A percentile compares a stretch with the other conserved stretches of the same genome.
Conservation (phyloP, 768 basidiomycete species). For the Lactarius sanguifluus region DNA sequence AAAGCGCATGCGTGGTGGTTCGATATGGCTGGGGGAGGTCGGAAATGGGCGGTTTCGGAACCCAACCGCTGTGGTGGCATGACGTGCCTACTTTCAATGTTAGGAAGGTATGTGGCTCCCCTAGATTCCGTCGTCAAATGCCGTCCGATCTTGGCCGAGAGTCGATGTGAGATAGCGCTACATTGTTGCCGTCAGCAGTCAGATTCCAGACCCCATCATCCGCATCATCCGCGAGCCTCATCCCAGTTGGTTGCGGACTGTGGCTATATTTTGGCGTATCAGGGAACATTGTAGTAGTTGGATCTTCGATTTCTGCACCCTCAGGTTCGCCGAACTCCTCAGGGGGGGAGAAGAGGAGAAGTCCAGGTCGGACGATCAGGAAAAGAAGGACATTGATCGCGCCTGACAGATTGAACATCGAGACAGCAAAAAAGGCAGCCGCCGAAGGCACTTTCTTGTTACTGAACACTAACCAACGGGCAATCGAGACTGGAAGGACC, state of each 20-base stretch:
- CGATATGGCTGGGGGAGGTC: neutral
- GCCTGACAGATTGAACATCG: conserved; percentile 42
- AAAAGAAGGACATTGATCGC: conserved; percentile 44
- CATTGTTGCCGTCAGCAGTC: neutral
- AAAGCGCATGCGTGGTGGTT: too few relatives aligned
- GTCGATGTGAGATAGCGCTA: neutral
- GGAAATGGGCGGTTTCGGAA: neutral
- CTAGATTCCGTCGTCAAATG: conserved; percentile 1
- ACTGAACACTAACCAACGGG: neutral
- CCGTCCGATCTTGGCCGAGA: conserved; percentile 4
- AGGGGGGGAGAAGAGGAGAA: conserved; percentile 35
- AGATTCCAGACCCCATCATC: neutral
- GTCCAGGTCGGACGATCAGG: conserved; percentile 39
- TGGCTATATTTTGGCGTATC: neutral
- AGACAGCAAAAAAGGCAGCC: conserved; percentile 37
- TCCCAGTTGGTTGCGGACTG: conserved; percentile 1
- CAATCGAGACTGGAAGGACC: neutral
- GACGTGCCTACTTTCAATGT: neutral
- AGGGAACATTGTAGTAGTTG: neutral
- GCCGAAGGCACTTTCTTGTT: conserved; percentile 32
- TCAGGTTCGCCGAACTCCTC: neutral
- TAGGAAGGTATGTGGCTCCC: neutral
- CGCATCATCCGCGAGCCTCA: neutral
- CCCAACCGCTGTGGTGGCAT: neutral
- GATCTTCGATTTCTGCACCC: neutral